Percentiles rank a stretch among this genome's conserved stretches.
phyloP scores from a whole-genome alignment of 257 asterid species.

The Salvia miltiorrhiza region DNA sequence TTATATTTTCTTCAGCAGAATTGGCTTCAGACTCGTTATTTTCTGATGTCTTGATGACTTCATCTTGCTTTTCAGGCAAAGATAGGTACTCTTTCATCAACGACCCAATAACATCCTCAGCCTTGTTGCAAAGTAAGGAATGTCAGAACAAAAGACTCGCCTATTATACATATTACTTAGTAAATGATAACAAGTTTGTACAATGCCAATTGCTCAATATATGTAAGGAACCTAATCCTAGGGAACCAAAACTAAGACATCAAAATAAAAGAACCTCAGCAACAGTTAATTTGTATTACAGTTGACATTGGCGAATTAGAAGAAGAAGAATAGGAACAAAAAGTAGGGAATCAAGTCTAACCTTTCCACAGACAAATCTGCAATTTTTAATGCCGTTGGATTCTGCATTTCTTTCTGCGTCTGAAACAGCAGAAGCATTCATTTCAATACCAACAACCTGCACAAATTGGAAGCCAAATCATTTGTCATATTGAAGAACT shows the following conservation, averaged over 20 bases:
- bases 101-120: conserved; percentile 85
- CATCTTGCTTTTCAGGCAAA: conserved; percentile 45
- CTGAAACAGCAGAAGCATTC: conserved; percentile 96
- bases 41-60: conserved; percentile 22
- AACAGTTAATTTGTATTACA: neutral
- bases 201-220: conserved; percentile 3
- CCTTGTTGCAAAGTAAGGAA: conserved; percentile 45
- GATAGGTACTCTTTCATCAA: conserved; percentile 80
- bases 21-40: conserved; percentile 30
- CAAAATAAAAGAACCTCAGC: neutral
- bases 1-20: conserved; percentile 30
- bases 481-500: conserved; percentile 13
- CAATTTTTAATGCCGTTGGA: conserved; percentile 81
- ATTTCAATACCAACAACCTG: conserved; percentile 98
- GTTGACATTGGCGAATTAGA: neutral
- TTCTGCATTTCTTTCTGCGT: conserved; percentile 92
- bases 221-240: neutral
- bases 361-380: conserved; percentile 95
- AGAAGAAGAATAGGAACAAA: conserved; percentile 1
- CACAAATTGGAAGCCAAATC: conserved; percentile 22
- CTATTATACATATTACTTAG: conserved; percentile 9
- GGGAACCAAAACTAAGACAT: neutral
- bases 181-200: too few species aligned
- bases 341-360: conserved; percentile 22
- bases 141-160: conserved; percentile 13